Evolutionary conservation across 2,329 filamentous ascomycete genomes (phyloP).

Genomic region (Ilyonectria sp.): DNA sequence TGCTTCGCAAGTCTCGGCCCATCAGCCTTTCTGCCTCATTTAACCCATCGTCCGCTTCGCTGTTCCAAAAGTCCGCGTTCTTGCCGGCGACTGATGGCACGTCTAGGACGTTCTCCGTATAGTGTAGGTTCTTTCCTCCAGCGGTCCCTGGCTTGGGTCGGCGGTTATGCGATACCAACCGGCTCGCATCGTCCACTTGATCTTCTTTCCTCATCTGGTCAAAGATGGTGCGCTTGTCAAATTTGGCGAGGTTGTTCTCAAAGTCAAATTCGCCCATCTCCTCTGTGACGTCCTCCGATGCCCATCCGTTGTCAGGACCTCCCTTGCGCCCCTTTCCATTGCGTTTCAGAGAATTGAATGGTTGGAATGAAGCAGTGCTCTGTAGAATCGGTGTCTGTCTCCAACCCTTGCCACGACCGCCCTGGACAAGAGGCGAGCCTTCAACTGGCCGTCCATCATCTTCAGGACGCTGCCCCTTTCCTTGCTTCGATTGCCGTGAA

Average conservation of each 20-base stretch:
- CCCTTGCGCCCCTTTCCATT: slow-evolving; percentile 62
- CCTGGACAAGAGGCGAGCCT: slow-evolving; percentile 42
- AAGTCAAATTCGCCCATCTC: slow-evolving; percentile 97
- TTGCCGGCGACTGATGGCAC: slow-evolving; percentile 60
- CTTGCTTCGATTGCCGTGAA: slow-evolving; percentile 51
- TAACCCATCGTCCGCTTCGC: slow-evolving; percentile 77
- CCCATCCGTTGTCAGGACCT: slow-evolving; percentile 84
- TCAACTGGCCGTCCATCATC: slow-evolving; percentile 47
- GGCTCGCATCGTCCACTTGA: slow-evolving; percentile 87
- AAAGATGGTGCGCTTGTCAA: slow-evolving; percentile 93
- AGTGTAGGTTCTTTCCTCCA: slow-evolving; percentile 91
- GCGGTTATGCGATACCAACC: slow-evolving; percentile 92
- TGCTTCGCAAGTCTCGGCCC: slow-evolving; percentile 66
- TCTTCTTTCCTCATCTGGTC: slow-evolving; percentile 93
- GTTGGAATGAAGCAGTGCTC: slow-evolving; percentile 74
- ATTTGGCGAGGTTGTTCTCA: slow-evolving; percentile 88
- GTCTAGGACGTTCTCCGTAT: slow-evolving; percentile 92
- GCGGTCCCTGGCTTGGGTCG: slow-evolving; percentile 77
- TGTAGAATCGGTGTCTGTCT: slow-evolving; percentile 73
- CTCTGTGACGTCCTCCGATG: slow-evolving; percentile 95
- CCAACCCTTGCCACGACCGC: slow-evolving; percentile 69
- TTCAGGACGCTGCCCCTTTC: slow-evolving; percentile 47
- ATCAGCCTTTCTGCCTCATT: slow-evolving; percentile 63
- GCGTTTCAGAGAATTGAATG: slow-evolving; percentile 73
- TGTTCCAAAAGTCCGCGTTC: slow-evolving; percentile 77